Evolutionary conservation across 352 stramenopile species (phyloP).

Genomic region (Phytophthora chlamydospora): DNA sequence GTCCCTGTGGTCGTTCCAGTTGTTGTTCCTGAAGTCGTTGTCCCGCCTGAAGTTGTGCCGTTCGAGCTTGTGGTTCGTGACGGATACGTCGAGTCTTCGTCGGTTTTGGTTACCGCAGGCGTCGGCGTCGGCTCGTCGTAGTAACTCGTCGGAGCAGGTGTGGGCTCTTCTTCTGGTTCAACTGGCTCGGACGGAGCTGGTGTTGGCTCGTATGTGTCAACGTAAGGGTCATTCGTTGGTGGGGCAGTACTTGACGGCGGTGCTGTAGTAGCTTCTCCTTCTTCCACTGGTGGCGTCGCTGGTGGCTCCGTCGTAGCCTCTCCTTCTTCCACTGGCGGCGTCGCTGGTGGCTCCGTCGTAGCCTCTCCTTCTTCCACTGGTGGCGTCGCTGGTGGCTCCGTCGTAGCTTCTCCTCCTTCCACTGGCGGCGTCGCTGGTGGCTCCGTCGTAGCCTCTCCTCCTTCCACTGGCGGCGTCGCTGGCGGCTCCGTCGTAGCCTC

Average conservation of each 20-base stretch:
- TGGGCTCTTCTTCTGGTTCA: background rate
- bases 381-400: background rate
- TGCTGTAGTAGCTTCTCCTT: background rate
- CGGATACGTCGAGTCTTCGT: background rate
- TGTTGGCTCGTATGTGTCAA: background rate
- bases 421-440: background rate
- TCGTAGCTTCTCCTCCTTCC: background rate
- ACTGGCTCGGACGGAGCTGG: background rate
- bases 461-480: background rate
- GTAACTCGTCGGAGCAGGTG: background rate
- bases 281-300: background rate
- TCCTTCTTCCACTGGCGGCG: background rate
- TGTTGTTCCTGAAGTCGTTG: background rate
- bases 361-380: background rate
- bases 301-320: background rate
- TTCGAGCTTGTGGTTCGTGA: background rate
- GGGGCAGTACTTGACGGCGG: background rate
- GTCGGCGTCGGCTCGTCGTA: background rate
- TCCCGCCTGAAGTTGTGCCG: background rate
- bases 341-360: background rate
- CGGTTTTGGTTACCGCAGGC: background rate
- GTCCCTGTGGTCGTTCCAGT: background rate
- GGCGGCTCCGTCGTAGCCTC: background rate
- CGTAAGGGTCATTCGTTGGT: background rate
- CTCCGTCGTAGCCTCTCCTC: background rate